Evolutionary conservation across 192 early-diverging fungal genomes (phyloP), one percentile per base, ranked within the genome.

Genomic region (Chytriomyces sp.): DNA sequence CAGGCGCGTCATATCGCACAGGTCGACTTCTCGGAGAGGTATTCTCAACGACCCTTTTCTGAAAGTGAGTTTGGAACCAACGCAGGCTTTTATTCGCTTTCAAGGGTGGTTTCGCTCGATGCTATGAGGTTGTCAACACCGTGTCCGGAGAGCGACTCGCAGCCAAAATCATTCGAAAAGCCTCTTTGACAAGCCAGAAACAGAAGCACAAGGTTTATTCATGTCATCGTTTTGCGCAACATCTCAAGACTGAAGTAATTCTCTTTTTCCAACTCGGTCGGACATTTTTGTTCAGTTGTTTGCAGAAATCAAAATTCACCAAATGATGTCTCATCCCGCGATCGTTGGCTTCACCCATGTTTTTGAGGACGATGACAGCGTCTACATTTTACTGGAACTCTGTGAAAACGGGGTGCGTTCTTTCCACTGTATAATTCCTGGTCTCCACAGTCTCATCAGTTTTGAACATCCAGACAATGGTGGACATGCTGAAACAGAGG

Each of bases 61-160:
- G 35, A 35, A 2, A 35, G 35, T 35, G 35, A 35, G 3, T 35
- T 35, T 35, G 35, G 35, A 35, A 3, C 49, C 26, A 59, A 50
- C 50, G 7, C 8, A 11, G 1, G 5, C 18, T 64, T 18, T 35
- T 45, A 63, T 20, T 8, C 67, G 18, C 48, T 13, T 43, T 3
- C n/a, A 44, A 96, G 94, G 95, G 95, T 43, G 95, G 95, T 23
- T 97, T 97, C 85, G 95, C 94, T 5, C 87, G 91, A 44, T 94
- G 93, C 77, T 97, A 92, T 69, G 82, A 91, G 64, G 93, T 94
- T n/a, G 80, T 78, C 10, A 83, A 88, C 50, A 45, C 65, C 1
- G 84, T 83, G 44, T 7, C 16, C 7, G 78, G 84, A 1, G 74
- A 79, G 20, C 79, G 85, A 43, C 90, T 86, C 67, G 95, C 95